These are phyloP conservation scores for Phialophora macrospora DNA, from an alignment of 2,329 filamentous ascomycete species.

Conservation along the genomic window DNA sequence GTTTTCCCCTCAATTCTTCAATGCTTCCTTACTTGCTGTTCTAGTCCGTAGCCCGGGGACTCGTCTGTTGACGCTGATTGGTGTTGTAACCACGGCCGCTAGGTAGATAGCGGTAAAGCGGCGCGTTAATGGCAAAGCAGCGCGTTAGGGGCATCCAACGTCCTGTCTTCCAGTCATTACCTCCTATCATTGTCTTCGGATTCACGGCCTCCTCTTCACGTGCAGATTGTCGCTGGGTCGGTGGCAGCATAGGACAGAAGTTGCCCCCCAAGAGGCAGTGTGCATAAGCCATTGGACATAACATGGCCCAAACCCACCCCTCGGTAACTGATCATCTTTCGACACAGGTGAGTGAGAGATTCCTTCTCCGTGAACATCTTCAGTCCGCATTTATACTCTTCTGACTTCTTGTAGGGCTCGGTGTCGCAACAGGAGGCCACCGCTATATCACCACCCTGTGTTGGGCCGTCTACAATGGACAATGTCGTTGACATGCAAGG, in stretches of 20 bases:
- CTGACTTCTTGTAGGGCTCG: background rate
- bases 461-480: background rate
- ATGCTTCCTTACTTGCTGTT: background rate
- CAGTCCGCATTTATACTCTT: background rate
- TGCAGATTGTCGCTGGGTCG: background rate
- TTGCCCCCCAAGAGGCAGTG: background rate
- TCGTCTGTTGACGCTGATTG: constrained; percentile 6
- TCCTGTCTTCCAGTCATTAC: background rate
- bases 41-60: background rate
- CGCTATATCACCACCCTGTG: background rate
- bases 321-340: background rate
- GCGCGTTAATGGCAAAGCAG: constrained; percentile 6
- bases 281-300: background rate
- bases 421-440: background rate
- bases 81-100: background rate
- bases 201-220: background rate
- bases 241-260: background rate
- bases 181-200: background rate
- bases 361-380: no score
- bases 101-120: constrained; percentile 13
- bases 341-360: background rate
- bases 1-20: background rate
- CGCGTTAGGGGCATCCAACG: background rate
- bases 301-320: background rate
- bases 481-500: background rate